Evolutionary conservation across 768 basidiomycete species (phyloP), one percentile per base, ranked within the genome.

Genomic region (Cubamyces lactineus): DNA sequence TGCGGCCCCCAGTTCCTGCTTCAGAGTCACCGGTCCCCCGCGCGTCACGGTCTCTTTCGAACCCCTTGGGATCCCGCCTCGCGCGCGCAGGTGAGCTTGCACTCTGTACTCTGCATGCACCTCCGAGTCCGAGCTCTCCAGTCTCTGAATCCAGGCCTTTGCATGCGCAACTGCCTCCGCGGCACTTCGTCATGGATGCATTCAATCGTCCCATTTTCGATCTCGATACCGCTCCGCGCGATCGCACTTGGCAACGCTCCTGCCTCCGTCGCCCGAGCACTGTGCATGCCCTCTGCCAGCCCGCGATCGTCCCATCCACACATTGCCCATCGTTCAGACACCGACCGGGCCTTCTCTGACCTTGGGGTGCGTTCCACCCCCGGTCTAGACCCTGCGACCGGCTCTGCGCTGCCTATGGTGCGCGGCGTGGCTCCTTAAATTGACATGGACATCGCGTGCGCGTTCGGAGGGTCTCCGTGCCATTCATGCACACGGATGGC

Each of bases 311-410:
- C 61, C 47, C 55, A 51, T 55, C 47, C 55, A 51, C 50, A 47
- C 48, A 56, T 23, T 34, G 28, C 28, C 3, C 3, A 3, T 3
- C 41, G 49, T 57, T 62, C 61, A 62, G 61, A 52, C 61, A 24
- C 61, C 61, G 55, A 24, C 61, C 61, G 55, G 55, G 61, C 48
- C 57, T 59, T 59, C 57, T 59, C 57, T 51, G 49, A 39, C 49
- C 26, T 43, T 59, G 50, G 61, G 61, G 61, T 62, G 55, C 61
- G 24, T 62, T 62, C 55, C 55, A 19, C 43, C 47, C 12, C 39
- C 11, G 34, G 61, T 55, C 61, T 47, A 57, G 61, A 28, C 61
- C 28, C 34, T 62, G 49, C 39, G 43, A n/a, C 39, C 50, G 55
- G 28, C 43, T 3, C 53, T 40, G 53, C 45, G 21, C 48, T 34